Evolutionary conservation across 805 yeast species (phyloP).

Genomic region (Teunomyces gatunensis): DNA sequence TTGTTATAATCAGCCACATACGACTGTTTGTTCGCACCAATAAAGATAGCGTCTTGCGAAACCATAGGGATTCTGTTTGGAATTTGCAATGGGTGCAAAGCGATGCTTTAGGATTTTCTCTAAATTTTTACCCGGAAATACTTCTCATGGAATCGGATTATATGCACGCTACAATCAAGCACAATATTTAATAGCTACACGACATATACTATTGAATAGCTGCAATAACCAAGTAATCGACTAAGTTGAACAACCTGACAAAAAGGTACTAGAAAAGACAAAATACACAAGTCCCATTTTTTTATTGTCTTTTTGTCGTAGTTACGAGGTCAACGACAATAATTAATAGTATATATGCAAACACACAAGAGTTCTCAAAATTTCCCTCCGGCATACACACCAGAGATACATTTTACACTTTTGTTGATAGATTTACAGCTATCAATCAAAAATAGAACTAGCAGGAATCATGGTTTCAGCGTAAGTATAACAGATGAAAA

Average conservation of each 20-base stretch:
- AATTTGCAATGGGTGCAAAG: not conserved
- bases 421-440: too few species aligned
- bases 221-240: too few species aligned
- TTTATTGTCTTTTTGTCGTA: too few species aligned
- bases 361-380: too few species aligned
- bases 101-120: not conserved
- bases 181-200: too few species aligned
- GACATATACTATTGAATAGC: too few species aligned
- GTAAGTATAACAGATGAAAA: constrained; percentile 5
- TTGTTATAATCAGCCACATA: constrained; percentile 54
- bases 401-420: too few species aligned
- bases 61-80: not conserved
- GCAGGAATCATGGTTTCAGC: constrained; percentile 11
- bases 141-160: not conserved
- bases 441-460: not conserved
- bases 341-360: not conserved
- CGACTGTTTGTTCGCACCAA: constrained; percentile 71
- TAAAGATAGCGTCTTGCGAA: constrained; percentile 54
- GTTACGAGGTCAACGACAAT: too few species aligned
- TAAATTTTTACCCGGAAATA: constrained; percentile 1
- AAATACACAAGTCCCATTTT: not conserved
- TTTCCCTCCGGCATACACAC: too few species aligned
- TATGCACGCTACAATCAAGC: not conserved
- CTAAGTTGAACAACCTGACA: too few species aligned
- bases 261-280: too few species aligned